phyloP scores from a whole-genome alignment of 495 filamentous ascomycete genomes.

The Penicillium manginii region DNA sequence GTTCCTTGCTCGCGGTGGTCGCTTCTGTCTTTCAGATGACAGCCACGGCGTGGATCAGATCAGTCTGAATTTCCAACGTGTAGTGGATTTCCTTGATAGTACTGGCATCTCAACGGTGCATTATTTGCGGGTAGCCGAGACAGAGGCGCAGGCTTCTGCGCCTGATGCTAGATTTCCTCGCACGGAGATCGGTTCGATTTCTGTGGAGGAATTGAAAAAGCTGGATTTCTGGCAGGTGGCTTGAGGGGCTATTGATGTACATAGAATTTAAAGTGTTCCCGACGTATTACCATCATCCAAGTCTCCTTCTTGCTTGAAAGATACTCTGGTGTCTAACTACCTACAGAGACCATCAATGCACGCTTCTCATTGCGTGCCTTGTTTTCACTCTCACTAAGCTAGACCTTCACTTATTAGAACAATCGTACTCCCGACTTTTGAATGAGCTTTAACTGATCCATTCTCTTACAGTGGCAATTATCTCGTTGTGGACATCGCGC shows the following conservation, averaged over 20 bases:
- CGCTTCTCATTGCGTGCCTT: no score
- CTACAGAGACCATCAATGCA: no score
- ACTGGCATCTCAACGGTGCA: constrained; percentile 50
- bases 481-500: constrained; percentile 73
- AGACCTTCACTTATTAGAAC: constrained; percentile 59
- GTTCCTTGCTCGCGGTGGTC: constrained; percentile 67
- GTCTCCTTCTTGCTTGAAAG: no score
- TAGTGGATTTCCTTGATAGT: constrained; percentile 60
- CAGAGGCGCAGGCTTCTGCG: constrained; percentile 18
- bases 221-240: constrained; percentile 27
- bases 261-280: no score
- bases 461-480: constrained; percentile 56
- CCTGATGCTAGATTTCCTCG: constrained; percentile 48
- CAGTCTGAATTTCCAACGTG: constrained; percentile 64
- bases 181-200: constrained; percentile 35
- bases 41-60: constrained; percentile 85
- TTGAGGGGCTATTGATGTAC: not conserved
- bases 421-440: not conserved
- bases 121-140: constrained; percentile 41
- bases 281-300: no score
- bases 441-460: constrained; percentile 17
- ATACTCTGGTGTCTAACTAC: no score
- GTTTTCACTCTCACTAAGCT: no score
- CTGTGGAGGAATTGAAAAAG: constrained; percentile 28
- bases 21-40: constrained; percentile 88